These are phyloP conservation scores for Botrytis sinoallii DNA, from an alignment of 2,329 filamentous ascomycete species.

Conservation along the genomic window DNA sequence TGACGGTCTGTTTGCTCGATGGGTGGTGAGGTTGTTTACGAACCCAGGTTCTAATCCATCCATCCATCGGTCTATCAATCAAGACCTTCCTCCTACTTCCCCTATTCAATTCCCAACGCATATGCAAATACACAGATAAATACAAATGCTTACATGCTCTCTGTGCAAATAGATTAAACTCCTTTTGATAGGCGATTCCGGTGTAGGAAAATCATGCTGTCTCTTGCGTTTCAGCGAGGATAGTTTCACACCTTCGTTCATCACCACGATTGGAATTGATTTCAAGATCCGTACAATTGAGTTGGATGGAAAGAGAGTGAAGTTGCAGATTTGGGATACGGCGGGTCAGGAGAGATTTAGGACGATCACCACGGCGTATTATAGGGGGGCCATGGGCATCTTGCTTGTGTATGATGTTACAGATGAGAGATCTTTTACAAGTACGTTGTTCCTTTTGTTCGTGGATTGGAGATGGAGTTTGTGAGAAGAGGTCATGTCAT, in stretches of 20 bases:
- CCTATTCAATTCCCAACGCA: conserved; percentile 1
- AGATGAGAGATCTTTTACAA: conserved; percentile 99
- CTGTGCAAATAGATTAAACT: conserved; percentile 68
- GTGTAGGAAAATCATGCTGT: conserved; percentile 99
- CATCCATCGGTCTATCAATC: neutral
- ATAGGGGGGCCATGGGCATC: conserved; percentile 97
- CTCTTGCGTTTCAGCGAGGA: conserved; percentile 97
- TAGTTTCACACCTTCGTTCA: conserved; percentile 99
- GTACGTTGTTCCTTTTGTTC: conserved; percentile 41
- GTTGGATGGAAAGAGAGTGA: conserved; percentile 96
- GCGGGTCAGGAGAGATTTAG: conserved; percentile 97
- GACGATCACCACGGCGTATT: conserved; percentile 98
- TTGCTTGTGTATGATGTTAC: conserved; percentile 98
- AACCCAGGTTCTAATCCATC: neutral
- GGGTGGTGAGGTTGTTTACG: neutral
- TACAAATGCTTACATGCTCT: neutral
- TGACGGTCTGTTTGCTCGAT: neutral
- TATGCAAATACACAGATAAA: neutral
- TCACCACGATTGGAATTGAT: conserved; percentile 99
- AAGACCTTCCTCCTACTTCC: conserved; percentile 1
- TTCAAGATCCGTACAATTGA: conserved; percentile 99
- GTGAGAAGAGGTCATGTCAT: neutral
- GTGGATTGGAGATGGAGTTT: neutral
- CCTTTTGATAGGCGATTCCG: conserved; percentile 98
- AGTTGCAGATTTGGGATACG: conserved; percentile 99